A percentile compares a stretch with the other conserved stretches of the same genome.
Conservation (phyloP, 352 stramenopile genomes). For the Lagenidium giganteum region DNA sequence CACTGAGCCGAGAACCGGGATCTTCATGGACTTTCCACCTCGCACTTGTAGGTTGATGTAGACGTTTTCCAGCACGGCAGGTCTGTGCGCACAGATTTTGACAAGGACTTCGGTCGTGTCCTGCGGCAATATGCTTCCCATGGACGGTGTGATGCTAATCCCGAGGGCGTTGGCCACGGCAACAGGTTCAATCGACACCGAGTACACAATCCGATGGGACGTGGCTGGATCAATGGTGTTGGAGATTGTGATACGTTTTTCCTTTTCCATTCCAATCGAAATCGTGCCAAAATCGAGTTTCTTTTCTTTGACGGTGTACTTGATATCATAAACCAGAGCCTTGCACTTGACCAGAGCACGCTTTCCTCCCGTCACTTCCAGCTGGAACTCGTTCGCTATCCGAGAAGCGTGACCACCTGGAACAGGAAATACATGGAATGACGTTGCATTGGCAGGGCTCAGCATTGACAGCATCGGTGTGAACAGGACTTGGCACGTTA, state of each 20-base stretch:
- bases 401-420: slow-evolving; percentile 1
- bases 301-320: slow-evolving; percentile 58
- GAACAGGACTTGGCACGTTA: slow-evolving; percentile 51
- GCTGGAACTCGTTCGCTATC: slow-evolving; percentile 39
- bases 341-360: slow-evolving; percentile 37
- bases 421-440: background rate
- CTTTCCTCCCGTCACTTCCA: slow-evolving; percentile 52
- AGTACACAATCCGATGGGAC: slow-evolving; percentile 34
- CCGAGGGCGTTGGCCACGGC: slow-evolving; percentile 27
- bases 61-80: slow-evolving; percentile 36
- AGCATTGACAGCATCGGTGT: slow-evolving; percentile 24
- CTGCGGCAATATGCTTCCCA: slow-evolving; percentile 38
- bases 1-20: slow-evolving; percentile 56
- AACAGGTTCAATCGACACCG: slow-evolving; percentile 51
- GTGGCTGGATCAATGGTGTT: slow-evolving; percentile 21
- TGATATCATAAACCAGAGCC: slow-evolving; percentile 44
- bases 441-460: background rate
- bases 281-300: slow-evolving; percentile 80
- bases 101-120: slow-evolving; percentile 50
- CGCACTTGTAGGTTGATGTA: slow-evolving; percentile 60
- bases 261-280: slow-evolving; percentile 64
- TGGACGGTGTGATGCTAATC: slow-evolving; percentile 31
- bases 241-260: slow-evolving; percentile 42
- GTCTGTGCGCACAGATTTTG: slow-evolving; percentile 48
- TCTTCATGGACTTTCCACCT: slow-evolving; percentile 57